Base-by-base conservation (phyloP, 352 stramenopile species). In the Pythium aristosporum region DNA sequence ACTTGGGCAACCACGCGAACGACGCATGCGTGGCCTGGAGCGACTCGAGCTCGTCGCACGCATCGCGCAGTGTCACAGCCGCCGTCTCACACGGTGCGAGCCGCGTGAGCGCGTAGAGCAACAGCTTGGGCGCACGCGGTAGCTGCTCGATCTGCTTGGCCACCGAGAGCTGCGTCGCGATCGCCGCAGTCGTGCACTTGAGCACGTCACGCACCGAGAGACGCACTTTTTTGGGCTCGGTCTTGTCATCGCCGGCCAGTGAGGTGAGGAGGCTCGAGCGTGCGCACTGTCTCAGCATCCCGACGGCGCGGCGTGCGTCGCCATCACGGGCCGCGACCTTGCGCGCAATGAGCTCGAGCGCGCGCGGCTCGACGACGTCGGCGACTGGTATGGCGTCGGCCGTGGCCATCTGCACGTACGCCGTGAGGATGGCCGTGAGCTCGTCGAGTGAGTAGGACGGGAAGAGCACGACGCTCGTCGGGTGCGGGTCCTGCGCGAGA, bases 291-390 rank as follows among this genome's bases (percentile, higher is more conserved):
- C 88, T 78, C 23, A 91, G 60, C 57, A 89, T 63, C 20, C 73
- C 78, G 51, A 87, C 75, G 9, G 82, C 82, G 10, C 82, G 63
- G 43, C 82, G 82, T 28, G 79, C 82, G 55, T 91, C 82, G 34
- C 82, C 82, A 57, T 91, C 80, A 15, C 80, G 80, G 12, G 82
- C 75, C 28, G 78, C 82, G 10, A 91, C 71, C 50, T 89, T 89
- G 37, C 82, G 73, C 0, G 82, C 82, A 52, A 91, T 83, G 4
- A 89, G 69, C 57, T 91, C 82, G 32, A 91, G 54, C 11, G 80
- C 78, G 2, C 73, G 75, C 0, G 65, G 49, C 18, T 91, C 82
- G 15, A 91, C 68, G 7, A 75, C 8, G 5, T 59, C 30, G 2
- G 11, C 11, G 1, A 63, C 18, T 10, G 50, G 8, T 25, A 61